Percentiles rank a stretch among this genome's conserved stretches.
phyloP scores from a whole-genome alignment of 305 asterid species.

The Fraxinus nigra region DNA sequence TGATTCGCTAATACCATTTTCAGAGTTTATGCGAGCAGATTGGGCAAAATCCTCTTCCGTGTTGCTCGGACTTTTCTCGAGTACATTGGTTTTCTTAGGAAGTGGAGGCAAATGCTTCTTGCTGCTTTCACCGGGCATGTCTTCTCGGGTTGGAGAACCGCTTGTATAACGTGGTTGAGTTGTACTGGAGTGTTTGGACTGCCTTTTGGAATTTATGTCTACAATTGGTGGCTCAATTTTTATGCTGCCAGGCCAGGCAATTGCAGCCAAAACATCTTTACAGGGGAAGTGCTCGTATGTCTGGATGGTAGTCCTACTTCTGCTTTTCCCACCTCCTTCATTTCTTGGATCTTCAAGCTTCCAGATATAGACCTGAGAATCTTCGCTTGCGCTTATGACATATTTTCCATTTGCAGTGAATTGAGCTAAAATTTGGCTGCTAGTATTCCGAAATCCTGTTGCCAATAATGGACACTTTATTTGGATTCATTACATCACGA shows the following conservation, averaged over 20 bases:
- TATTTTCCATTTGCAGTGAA: constrained; percentile 74
- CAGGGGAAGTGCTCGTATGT: constrained; percentile 76
- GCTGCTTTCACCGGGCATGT: constrained; percentile 30
- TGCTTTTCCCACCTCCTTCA: constrained; percentile 36
- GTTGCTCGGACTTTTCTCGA: constrained; percentile 28
- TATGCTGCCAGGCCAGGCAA: constrained; percentile 72
- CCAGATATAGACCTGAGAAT: constrained; percentile 84
- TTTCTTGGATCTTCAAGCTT: constrained; percentile 52
- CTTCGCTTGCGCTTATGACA: constrained; percentile 84
- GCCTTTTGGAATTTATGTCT: constrained; percentile 68
- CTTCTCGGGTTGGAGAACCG: constrained; percentile 47
- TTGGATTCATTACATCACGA: not conserved
- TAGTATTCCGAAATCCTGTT: constrained; percentile 80
- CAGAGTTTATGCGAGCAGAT: constrained; percentile 49
- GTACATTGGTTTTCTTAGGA: constrained; percentile 40
- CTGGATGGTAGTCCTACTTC: constrained; percentile 33
- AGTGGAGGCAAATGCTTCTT: constrained; percentile 65
- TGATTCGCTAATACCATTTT: constrained; percentile 57
- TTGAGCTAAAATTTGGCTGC: constrained; percentile 79
- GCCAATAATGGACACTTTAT: not conserved
- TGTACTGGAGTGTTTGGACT: constrained; percentile 46
- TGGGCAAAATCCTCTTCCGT: constrained; percentile 51
- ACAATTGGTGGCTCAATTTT: constrained; percentile 62
- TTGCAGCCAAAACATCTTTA: constrained; percentile 73
- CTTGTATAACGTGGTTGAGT: constrained; percentile 27